Evolutionary conservation across 2,329 filamentous ascomycete species (phyloP), one percentile per base, ranked within the genome.

Genomic region (Cladophialophora immunda): DNA sequence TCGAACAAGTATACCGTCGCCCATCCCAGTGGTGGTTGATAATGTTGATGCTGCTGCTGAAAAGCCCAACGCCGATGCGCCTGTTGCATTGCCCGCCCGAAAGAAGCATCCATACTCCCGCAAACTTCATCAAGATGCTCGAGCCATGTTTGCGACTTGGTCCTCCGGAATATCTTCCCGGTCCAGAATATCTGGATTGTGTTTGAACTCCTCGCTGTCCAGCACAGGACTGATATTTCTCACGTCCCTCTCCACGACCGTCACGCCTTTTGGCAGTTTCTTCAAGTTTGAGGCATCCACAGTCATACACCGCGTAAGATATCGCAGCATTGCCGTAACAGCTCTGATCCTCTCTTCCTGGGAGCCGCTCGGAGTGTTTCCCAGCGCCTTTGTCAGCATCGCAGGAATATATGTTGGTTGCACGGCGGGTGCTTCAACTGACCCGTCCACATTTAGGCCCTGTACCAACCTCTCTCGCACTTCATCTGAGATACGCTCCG

Each of bases 371-470:
- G 19, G 13, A 0, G 67, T 69, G 19, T 64, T 69, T 6, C 52
- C 54, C 22, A 58, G 6, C 5, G 71, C 74, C 57, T 76, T 74
- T 1, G 73, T 72, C 22, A 78, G 65, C 34, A 80, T 71, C 0
- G 76, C 78, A 2, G 79, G 78, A 45, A 76, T 75, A 38, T 81
- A 81, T 8, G 78, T 79, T 1, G 76, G 73, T 15, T 78, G 71
- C 11, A 80, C 73, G 0, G 78, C 78, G 4, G 74, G 73, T 25
- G 73, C 69, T 5, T 73, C 72, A 15, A 73, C 62, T 0, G 70
- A 66, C 0, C 78, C 78, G 53, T 79, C 74, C 7, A 77, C 69
- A 64, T 76, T 79, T 19, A 80, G 70, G 32, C 74, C 70, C 9
- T 72, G 61, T n/a, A 75, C 66, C 8, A 80, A 68, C 4, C 56